These are phyloP conservation scores for Shiraia sp. DNA, from an alignment of 2,329 filamentous ascomycete species.

Conservation along the genomic window DNA sequence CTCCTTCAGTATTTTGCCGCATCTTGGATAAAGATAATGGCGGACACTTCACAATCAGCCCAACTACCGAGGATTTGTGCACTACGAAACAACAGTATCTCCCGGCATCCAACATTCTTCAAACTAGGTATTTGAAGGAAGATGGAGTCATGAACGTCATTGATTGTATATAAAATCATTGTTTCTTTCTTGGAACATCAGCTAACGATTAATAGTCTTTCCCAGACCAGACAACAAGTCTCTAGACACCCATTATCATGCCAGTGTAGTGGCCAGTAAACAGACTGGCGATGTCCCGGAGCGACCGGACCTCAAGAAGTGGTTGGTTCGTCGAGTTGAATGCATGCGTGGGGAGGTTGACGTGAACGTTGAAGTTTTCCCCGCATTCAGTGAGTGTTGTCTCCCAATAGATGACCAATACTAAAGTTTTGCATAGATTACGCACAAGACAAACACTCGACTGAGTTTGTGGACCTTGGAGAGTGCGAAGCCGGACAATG, in stretches of 20 bases:
- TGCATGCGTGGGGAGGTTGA: conserved; percentile 70
- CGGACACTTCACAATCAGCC: conserved; percentile 69
- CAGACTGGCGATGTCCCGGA: conserved; percentile 32
- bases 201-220: conserved; percentile 53
- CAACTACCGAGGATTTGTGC: conserved; percentile 54
- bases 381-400: conserved; percentile 47
- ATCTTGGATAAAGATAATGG: conserved; percentile 75
- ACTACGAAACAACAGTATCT: conserved; percentile 80
- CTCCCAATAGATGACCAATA: no score
- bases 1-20: conserved; percentile 74
- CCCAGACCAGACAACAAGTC: conserved; percentile 65
- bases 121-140: conserved; percentile 78
- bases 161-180: conserved; percentile 55
- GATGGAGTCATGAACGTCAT: conserved; percentile 73
- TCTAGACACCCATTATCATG: conserved; percentile 49
- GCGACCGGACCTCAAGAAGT: conserved; percentile 60
- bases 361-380: conserved; percentile 71
- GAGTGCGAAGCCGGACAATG: conserved; percentile 14
- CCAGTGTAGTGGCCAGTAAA: conserved; percentile 24
- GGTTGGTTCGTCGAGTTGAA: conserved; percentile 72
- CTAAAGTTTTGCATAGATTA: conserved; percentile 54
- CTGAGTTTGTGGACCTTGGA: conserved; percentile 55
- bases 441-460: conserved; percentile 64
- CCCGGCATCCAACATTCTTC: conserved; percentile 73
- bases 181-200: no score